phyloP scores from a whole-genome alignment of 163 green algal genomes.

The Picocystis sp. region DNA sequence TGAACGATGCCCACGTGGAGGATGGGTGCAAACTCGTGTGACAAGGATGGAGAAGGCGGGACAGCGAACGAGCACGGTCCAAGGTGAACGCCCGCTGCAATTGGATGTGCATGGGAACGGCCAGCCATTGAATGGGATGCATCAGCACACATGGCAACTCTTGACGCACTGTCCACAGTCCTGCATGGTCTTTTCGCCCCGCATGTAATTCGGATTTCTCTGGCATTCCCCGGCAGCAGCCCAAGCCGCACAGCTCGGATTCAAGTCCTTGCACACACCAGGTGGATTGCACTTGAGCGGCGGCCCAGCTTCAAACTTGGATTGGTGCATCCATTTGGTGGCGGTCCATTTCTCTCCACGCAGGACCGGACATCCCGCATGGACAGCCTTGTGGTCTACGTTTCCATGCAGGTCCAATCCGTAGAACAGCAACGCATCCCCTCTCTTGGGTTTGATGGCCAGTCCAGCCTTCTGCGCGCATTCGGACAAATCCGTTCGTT shows the following conservation, averaged over 20 bases:
- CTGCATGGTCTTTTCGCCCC: neutral
- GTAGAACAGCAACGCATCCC: constrained; percentile 59
- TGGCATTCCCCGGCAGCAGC: constrained; percentile 29
- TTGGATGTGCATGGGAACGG: too few species aligned
- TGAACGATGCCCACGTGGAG: too few species aligned
- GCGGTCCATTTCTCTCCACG: constrained; percentile 40
- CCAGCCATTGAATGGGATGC: too few species aligned
- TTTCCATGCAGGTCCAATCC: constrained; percentile 24
- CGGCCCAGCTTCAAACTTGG: too few species aligned
- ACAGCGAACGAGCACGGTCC: too few species aligned
- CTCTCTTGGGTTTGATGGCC: constrained; percentile 33
- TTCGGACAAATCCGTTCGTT: too few species aligned
- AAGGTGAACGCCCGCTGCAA: too few species aligned
- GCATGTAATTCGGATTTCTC: constrained; percentile 34
- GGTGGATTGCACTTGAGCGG: too few species aligned
- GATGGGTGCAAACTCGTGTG: too few species aligned
- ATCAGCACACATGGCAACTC: too few species aligned
- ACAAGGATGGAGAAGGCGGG: too few species aligned
- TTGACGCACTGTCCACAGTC: too few species aligned
- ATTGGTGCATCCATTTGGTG: constrained; percentile 22
- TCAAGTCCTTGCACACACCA: constrained; percentile 18
- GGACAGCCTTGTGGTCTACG: constrained; percentile 32
- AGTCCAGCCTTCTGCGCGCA: constrained; percentile 1
- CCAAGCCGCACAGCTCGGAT: constrained; percentile 23
- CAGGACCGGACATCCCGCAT: constrained; percentile 47